Conservation (phyloP, 192 early-diverging fungal species). For the Dissophora ornata region DNA sequence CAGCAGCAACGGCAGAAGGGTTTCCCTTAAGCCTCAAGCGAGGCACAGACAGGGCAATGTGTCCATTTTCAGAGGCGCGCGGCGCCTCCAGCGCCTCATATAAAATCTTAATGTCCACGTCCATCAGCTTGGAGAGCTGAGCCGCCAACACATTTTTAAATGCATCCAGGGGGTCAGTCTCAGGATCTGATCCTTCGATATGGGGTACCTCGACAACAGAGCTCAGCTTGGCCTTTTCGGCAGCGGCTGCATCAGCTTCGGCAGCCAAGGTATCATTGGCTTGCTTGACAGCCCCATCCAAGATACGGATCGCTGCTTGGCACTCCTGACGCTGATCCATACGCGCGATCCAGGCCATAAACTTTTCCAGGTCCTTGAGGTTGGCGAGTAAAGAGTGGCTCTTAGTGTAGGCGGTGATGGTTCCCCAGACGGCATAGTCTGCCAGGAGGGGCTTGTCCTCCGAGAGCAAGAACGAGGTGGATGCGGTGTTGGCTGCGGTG, state of each 20-base stretch:
- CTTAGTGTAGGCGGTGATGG: conserved; percentile 53
- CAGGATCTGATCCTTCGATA: conserved; percentile 59
- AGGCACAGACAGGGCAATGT: conserved; percentile 78
- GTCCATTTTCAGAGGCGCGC: conserved; percentile 69
- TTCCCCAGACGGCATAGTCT: conserved; percentile 56
- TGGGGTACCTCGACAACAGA: conserved; percentile 37
- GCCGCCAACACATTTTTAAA: conserved; percentile 74
- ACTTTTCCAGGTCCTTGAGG: conserved; percentile 39
- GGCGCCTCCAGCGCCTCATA: conserved; percentile 71
- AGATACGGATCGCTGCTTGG: conserved; percentile 23
- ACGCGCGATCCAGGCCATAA: conserved; percentile 37
- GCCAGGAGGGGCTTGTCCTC: conserved; percentile 44
- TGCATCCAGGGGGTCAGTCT: conserved; percentile 64
- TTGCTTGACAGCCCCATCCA: conserved; percentile 40
- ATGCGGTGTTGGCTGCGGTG: conserved; percentile 32
- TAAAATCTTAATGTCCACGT: conserved; percentile 56
- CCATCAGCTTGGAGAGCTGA: conserved; percentile 67
- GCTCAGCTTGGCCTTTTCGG: conserved; percentile 37
- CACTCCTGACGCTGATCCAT: conserved; percentile 45
- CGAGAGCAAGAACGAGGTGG: conserved; percentile 34
- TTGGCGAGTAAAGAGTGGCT: conserved; percentile 38
- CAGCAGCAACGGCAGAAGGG: conserved; percentile 71
- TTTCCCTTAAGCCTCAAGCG: conserved; percentile 76
- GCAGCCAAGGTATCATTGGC: conserved; percentile 28
- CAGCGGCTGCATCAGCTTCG: conserved; percentile 31